Conservation (phyloP, 2,329 filamentous ascomycete species). For the Penicillium sp. region DNA sequence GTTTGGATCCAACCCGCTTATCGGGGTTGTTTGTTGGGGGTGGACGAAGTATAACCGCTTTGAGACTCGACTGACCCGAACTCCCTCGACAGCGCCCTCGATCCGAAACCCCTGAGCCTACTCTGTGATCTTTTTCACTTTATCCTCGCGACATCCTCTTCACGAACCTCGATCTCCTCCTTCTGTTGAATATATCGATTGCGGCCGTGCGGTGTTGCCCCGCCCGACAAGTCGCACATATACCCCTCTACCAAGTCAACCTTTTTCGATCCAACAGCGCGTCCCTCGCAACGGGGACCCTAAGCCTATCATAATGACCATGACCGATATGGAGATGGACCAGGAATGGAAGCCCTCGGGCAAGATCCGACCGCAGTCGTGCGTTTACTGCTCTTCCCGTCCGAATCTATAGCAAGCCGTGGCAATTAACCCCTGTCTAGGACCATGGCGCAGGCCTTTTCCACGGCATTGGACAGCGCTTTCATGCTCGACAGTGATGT, state of each 20-base stretch:
- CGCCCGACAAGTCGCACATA: slow-evolving; percentile 17
- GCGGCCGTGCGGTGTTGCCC: slow-evolving; percentile 20
- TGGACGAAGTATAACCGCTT: slow-evolving; percentile 14
- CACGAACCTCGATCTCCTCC: slow-evolving; percentile 5
- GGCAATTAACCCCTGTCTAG: slow-evolving; percentile 56
- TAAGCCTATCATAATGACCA: slow-evolving; percentile 21
- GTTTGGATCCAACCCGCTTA: slow-evolving; percentile 8
- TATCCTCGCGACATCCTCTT: slow-evolving; percentile 33
- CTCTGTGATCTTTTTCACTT: not conserved
- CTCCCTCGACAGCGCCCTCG: slow-evolving; percentile 12
- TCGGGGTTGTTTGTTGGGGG: slow-evolving; percentile 7
- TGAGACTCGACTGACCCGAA: slow-evolving; percentile 6
- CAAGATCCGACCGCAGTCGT: slow-evolving; percentile 83
- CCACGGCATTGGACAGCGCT: slow-evolving; percentile 81
- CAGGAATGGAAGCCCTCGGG: slow-evolving; percentile 79
- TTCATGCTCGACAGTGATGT: slow-evolving; percentile 85
- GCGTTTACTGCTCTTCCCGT: slow-evolving; percentile 51
- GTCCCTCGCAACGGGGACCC: not conserved
- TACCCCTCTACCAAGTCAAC: slow-evolving; percentile 10
- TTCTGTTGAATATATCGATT: slow-evolving; percentile 18
- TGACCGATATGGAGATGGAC: slow-evolving; percentile 72
- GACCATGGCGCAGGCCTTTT: slow-evolving; percentile 86
- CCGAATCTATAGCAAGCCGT: not conserved
- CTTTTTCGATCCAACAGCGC: slow-evolving; percentile 8
- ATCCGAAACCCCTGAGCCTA: slow-evolving; percentile 8